Base-by-base conservation (phyloP, 2,329 filamentous ascomycete genomes). In the Rhinocladiella similis region DNA sequence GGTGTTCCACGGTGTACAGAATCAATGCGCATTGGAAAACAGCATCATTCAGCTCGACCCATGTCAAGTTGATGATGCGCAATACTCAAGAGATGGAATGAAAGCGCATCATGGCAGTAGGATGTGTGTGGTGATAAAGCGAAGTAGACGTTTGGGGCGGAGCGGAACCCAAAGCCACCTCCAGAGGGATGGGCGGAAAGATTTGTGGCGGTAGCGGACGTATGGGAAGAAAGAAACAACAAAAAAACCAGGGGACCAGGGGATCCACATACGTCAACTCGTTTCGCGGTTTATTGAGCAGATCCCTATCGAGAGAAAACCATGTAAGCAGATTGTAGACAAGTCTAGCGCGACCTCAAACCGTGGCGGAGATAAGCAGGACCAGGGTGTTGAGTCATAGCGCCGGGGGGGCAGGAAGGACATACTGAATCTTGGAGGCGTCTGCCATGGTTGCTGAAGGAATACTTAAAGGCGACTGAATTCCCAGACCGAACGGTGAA, bases 221-320 rank as follows among this genome's bases (percentile, higher is more conserved):
- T 42, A 54, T 42, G 43, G 45, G 56, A 50, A 52, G 48, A 42
- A 42, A 50, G 49, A 50, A 59, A 56, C 53, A 52, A 48, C 49
- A 54, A 60, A 56, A 51, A 56, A 53, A 33, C 22, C 6, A 47
- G 54, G 53, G 50, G 56, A 51, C 41, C 51, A 50, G 61, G 54
- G 57, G 57, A 57, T 29, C 38, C 45, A 82, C 88, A 67, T 85
- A 95, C 91, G 91, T 96, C 76, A 96, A 88, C 73, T 97, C 92
- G 69, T 82, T 85, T 76, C 91, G 90, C 64, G 90, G 87, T 83
- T 96, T 96, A 73, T 84, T 87, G 64, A 95, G 85, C 69, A 96
- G 85, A 75, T 96, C 91, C 77, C 91, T 95, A 72, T 58, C 57
- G 14, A 49, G 41, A 50, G 49, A 55, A 50, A 52, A 47, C 47